Percentiles rank a stretch among this genome's conserved stretches.
Conservation (phyloP, 2,329 filamentous ascomycete species). For the Penicillium sp. region DNA sequence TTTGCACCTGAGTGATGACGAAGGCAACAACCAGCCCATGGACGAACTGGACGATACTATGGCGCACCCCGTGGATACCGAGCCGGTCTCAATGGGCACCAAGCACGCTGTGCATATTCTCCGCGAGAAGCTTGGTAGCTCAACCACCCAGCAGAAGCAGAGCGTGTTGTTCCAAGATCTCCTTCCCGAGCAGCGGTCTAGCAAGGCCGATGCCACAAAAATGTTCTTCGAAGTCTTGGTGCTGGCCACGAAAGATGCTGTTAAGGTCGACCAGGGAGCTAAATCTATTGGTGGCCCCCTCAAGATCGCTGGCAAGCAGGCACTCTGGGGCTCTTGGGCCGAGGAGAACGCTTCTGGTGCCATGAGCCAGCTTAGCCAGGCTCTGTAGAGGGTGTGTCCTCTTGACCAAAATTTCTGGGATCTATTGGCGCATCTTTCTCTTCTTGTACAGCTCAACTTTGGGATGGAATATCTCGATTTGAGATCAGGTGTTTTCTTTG, state of each 20-base stretch:
- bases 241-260: slow-evolving; percentile 93
- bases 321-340: slow-evolving; percentile 96
- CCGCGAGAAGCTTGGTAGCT: slow-evolving; percentile 75
- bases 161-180: slow-evolving; percentile 88
- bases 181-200: slow-evolving; percentile 76
- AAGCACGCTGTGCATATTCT: slow-evolving; percentile 95
- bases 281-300: slow-evolving; percentile 74
- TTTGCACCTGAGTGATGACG: slow-evolving; percentile 49
- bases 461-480: slow-evolving; percentile 22
- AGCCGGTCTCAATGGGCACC: slow-evolving; percentile 84
- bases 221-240: slow-evolving; percentile 99
- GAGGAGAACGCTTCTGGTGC: slow-evolving; percentile 61
- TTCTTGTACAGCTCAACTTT: slow-evolving; percentile 30
- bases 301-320: slow-evolving; percentile 82
- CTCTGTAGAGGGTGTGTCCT: slow-evolving; percentile 21
- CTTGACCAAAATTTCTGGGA: slow-evolving; percentile 12
- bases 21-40: slow-evolving; percentile 46
- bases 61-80: slow-evolving; percentile 77
- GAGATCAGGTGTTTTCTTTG: slow-evolving; percentile 24
- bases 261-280: slow-evolving; percentile 87
- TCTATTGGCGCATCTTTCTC: slow-evolving; percentile 20
- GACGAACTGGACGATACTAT: slow-evolving; percentile 78
- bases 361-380: slow-evolving; percentile 35
- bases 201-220: slow-evolving; percentile 89
- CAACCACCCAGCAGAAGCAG: slow-evolving; percentile 69